phyloP scores from a whole-genome alignment of 164 flowering plant species.

The Kalanchoe fedtschenkoi region DNA sequence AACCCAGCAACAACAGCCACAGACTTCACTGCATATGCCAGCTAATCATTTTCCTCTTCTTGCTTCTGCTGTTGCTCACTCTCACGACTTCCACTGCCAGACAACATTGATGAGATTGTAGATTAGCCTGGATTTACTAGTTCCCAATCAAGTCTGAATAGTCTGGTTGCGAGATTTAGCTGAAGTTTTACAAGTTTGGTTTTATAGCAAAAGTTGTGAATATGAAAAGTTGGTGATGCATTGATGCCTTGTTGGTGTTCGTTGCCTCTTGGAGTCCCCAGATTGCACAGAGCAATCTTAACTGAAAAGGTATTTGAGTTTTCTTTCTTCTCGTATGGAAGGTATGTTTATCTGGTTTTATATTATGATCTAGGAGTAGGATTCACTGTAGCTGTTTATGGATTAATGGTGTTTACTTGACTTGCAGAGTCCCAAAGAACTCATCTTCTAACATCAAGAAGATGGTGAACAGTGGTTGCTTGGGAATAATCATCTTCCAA shows the following conservation, averaged over 20 bases:
- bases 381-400: no score
- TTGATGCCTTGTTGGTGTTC: background rate
- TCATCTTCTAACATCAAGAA: no score
- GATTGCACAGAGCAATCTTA: no score
- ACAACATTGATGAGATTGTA: background rate
- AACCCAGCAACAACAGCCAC: slow-evolving; percentile 1
- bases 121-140: background rate
- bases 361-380: no score
- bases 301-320: no score
- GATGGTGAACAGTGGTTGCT: no score
- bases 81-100: background rate
- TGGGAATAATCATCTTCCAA: no score
- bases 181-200: background rate
- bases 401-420: no score
- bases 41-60: background rate
- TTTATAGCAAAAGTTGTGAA: background rate
- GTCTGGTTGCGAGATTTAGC: background rate
- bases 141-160: no score
- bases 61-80: background rate
- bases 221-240: background rate
- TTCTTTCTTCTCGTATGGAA: no score
- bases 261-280: background rate
- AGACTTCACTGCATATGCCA: background rate
- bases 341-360: no score
- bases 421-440: no score